phyloP scores from a whole-genome alignment of 2,329 filamentous ascomycete genomes.

The Apiospora rasikravindrae region DNA sequence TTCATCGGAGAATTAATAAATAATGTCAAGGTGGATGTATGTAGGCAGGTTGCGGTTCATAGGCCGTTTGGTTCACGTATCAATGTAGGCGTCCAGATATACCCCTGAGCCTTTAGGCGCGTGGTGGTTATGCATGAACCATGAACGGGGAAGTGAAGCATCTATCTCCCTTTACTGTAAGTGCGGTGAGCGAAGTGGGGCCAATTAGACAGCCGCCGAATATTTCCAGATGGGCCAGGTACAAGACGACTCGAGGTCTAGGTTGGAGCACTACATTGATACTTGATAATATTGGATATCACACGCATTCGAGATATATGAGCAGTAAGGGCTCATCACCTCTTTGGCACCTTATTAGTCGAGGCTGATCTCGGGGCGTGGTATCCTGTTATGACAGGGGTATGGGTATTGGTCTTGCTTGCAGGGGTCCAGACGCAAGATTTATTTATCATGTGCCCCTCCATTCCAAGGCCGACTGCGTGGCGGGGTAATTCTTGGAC shows the following conservation, averaged over 20 bases:
- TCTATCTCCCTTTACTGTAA: not conserved
- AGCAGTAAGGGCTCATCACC: not conserved
- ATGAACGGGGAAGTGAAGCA: conserved; percentile 1
- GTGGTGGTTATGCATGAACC: conserved; percentile 7
- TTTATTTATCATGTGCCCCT: conserved; percentile 1
- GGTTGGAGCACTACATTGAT: not conserved
- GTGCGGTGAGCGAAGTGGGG: conserved; percentile 13
- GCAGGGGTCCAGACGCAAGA: not conserved
- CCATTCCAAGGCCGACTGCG: conserved; percentile 1
- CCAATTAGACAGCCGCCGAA: not conserved
- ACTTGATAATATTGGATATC: not conserved
- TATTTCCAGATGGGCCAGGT: not conserved
- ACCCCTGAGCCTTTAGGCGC: conserved; percentile 4
- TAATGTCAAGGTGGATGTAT: not conserved
- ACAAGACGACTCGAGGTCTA: not conserved
- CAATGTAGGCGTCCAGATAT: not conserved
- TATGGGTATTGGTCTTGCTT: not conserved
- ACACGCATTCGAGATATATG: not conserved
- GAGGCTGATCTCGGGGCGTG: not conserved
- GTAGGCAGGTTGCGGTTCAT: not conserved
- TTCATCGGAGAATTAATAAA: not conserved
- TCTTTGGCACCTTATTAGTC: not conserved
- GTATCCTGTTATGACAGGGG: not conserved
- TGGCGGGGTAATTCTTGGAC: conserved; percentile 12
- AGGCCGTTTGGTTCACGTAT: not conserved